Evolutionary conservation across 1,284 basidiomycete genomes (phyloP).

Genomic region (Coniferiporia weirii): DNA sequence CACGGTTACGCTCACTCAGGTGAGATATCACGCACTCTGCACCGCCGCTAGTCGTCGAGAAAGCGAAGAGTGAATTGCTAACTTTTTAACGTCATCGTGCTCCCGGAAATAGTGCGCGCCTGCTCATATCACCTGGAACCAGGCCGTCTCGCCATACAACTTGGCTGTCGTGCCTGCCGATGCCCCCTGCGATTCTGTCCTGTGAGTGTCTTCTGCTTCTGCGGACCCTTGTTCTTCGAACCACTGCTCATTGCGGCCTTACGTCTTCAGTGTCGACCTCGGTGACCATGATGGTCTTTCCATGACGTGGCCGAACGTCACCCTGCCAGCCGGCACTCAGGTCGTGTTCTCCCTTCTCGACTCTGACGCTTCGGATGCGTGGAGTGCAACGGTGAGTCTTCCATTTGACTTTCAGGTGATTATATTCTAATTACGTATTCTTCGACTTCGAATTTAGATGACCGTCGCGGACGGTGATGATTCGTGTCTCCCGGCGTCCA

Average conservation of each 20-base stretch:
- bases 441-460: conserved; percentile 36
- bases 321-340: conserved; percentile 42
- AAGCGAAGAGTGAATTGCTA: neutral
- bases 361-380: conserved; percentile 49
- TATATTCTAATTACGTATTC: neutral
- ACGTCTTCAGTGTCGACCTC: conserved; percentile 42
- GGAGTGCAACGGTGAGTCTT: conserved; percentile 51
- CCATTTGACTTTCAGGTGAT: conserved; percentile 7
- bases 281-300: conserved; percentile 46
- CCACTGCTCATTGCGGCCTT: conserved; percentile 22
- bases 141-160: conserved; percentile 47
- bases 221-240: conserved; percentile 28
- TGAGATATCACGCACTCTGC: conserved; percentile 24
- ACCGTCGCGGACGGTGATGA: conserved; percentile 41
- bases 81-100: neutral
- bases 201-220: conserved; percentile 39
- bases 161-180: conserved; percentile 47
- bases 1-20: conserved; percentile 52
- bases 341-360: conserved; percentile 57
- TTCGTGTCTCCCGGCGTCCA: conserved; percentile 40
- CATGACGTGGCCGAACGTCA: conserved; percentile 40
- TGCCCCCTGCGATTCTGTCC: conserved; percentile 51
- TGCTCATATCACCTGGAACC: conserved; percentile 50
- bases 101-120: conserved; percentile 46
- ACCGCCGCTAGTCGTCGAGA: neutral